Evolutionary conservation across 495 filamentous ascomycete species (phyloP), one percentile per base, ranked within the genome.

Genomic region (Aspergillus baeticus): DNA sequence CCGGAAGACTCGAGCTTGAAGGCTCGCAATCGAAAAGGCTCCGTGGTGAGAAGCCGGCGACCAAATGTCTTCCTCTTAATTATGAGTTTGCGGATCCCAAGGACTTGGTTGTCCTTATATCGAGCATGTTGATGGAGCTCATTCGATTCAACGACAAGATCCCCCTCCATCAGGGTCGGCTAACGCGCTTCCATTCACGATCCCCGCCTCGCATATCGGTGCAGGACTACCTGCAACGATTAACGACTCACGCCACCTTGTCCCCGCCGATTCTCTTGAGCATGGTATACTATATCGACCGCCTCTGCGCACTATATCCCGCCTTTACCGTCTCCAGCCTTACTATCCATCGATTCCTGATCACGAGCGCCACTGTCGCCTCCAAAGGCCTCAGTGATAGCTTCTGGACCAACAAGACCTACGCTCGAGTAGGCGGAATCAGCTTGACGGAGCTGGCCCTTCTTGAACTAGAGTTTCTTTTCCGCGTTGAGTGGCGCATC

Each of bases 241-340:
- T 98, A 15, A 92, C 94, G 10, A 92, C 91, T 43, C 94, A 98
- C 69, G 94, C 94, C 23, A 96, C 92, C 1, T 81, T 98, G 1
- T 89, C 89, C 6, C 92, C 94, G 6, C 92, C 94, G 6, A 89
- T 98, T 51, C 82, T 98, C n/a, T 81, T 98, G n/a, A 92, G 91
- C 58, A 98, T 98, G 92, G 94, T 98, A 50, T 98, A 93, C 67
- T 98, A 98, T 66, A 97, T 98, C 57, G 95, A 98, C 70, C 86
- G 89, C n/a, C 78, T 98, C 15, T 98, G 92, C 70, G 85, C 89
- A 4, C 73, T 94, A 23, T 98, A 96, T 66, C 87, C 91, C 6
- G 88, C 90, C 15, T 98, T 98, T 72, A 96, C 91, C 34, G 92
- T 98, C 45, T 94, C 87, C 61, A 94, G 88, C 35, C 80, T 98